These are phyloP conservation scores for Yamadazyma paraphyllophila DNA, from an alignment of 805 yeast species.

Conservation along the genomic window DNA sequence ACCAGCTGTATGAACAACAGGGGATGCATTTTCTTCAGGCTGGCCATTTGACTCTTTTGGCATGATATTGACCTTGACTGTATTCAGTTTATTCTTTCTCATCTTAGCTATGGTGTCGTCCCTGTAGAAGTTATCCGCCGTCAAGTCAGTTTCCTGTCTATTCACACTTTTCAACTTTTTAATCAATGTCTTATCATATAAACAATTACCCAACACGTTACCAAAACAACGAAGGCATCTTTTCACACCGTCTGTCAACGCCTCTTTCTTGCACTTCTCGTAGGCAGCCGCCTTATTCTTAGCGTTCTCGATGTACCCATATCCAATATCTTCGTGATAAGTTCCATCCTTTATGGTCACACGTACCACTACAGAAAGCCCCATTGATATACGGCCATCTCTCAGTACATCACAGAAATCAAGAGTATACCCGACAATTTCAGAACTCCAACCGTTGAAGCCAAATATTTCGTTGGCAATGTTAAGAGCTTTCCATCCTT, in stretches of 20 bases:
- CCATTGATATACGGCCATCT: conserved; percentile 52
- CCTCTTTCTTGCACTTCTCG: conserved; percentile 80
- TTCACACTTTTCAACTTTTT: conserved; percentile 45
- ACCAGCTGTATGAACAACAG: too few species aligned
- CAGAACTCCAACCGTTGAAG: conserved; percentile 80
- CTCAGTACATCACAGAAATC: conserved; percentile 70
- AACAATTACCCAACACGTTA: conserved; percentile 74
- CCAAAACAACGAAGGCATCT: conserved; percentile 80
- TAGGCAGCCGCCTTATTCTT: conserved; percentile 68
- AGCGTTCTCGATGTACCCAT: conserved; percentile 71
- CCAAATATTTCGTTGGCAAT: conserved; percentile 82
- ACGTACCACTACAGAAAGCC: conserved; percentile 68
- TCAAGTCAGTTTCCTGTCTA: conserved; percentile 19
- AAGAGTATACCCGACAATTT: conserved; percentile 59
- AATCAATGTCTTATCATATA: conserved; percentile 72
- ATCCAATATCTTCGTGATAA: conserved; percentile 73
- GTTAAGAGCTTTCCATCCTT: conserved; percentile 81
- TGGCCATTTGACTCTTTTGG: not conserved
- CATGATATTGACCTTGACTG: conserved; percentile 9
- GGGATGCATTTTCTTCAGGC: too few species aligned
- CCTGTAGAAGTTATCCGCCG: conserved; percentile 32
- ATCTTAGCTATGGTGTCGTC: conserved; percentile 19
- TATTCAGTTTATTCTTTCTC: conserved; percentile 7
- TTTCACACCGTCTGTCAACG: conserved; percentile 81
- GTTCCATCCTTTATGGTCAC: conserved; percentile 80